A percentile compares a stretch with the other conserved stretches of the same genome.
Conservation (phyloP, 202 grass and related monocot genomes). For the Dendrocalamus latiflorus region DNA sequence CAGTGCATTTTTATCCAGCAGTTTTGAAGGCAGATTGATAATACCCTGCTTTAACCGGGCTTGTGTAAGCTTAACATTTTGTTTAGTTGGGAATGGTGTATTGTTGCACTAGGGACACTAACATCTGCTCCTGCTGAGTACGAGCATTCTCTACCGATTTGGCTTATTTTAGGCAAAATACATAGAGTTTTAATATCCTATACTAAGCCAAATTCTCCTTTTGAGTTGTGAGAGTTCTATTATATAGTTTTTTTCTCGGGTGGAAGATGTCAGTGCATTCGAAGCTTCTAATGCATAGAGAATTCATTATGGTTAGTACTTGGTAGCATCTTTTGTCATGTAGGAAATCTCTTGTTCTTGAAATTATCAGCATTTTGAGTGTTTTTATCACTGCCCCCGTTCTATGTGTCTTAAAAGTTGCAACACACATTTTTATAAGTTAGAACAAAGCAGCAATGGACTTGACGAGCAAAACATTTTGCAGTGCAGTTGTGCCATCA, state of each 20-base stretch:
- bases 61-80: not conserved
- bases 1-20: not conserved
- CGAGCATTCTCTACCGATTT: not conserved
- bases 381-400: not conserved
- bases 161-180: not conserved
- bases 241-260: not conserved
- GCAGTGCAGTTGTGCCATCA: not conserved
- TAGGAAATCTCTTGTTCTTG: conserved; percentile 1
- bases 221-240: not conserved
- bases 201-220: not conserved
- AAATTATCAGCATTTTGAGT: not conserved
- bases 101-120: conserved; percentile 11
- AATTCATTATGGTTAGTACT: not conserved
- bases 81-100: not conserved
- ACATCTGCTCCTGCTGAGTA: not conserved
- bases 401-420: not conserved
- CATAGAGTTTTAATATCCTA: not conserved
- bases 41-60: not conserved
- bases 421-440: not conserved
- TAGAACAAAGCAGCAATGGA: not conserved
- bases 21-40: not conserved
- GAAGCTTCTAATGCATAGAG: not conserved
- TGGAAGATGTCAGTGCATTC: not conserved
- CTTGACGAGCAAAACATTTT: not conserved
- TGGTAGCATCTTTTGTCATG: not conserved